phyloP scores from a whole-genome alignment of 176 grass and related monocot species.

The Eragrostis nindensis region DNA sequence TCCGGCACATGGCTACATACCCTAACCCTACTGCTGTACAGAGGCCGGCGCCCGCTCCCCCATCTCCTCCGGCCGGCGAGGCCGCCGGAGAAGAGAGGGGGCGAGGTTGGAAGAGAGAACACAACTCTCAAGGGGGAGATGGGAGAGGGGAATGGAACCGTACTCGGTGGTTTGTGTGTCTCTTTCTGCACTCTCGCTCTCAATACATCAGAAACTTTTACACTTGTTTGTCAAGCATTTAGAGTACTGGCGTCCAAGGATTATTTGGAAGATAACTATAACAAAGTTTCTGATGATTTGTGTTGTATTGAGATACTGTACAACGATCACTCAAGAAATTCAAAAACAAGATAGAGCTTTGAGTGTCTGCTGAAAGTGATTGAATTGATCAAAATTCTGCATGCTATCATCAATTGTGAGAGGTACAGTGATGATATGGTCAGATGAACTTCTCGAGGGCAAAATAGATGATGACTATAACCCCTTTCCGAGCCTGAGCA shows the following conservation, averaged over 20 bases:
- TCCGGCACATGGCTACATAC: too few species aligned
- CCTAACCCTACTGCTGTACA: too few species aligned
- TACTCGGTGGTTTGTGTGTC: too few species aligned
- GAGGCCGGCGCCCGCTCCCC: too few species aligned
- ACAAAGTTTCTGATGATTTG: not conserved
- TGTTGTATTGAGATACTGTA: slow-evolving; percentile 34
- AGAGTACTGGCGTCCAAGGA: slow-evolving; percentile 14
- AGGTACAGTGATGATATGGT: slow-evolving; percentile 20
- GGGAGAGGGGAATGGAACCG: too few species aligned
- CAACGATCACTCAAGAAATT: slow-evolving; percentile 46
- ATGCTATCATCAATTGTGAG: slow-evolving; percentile 22
- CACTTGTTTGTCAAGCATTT: too few species aligned
- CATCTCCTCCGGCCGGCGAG: too few species aligned
- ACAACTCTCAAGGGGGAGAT: too few species aligned
- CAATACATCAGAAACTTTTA: too few species aligned
- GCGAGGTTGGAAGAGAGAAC: too few species aligned
- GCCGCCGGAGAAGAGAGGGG: too few species aligned
- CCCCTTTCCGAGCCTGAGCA: slow-evolving; percentile 18
- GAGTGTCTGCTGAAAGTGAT: slow-evolving; percentile 43
- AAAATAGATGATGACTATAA: slow-evolving; percentile 31
- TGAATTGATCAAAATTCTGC: slow-evolving; percentile 34
- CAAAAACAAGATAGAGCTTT: slow-evolving; percentile 35
- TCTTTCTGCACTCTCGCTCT: too few species aligned
- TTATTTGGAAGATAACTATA: slow-evolving; percentile 33
- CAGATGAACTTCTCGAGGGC: slow-evolving; percentile 26